phyloP scores from a whole-genome alignment of 2,329 filamentous ascomycete genomes.

The Fusarium virguliforme region DNA sequence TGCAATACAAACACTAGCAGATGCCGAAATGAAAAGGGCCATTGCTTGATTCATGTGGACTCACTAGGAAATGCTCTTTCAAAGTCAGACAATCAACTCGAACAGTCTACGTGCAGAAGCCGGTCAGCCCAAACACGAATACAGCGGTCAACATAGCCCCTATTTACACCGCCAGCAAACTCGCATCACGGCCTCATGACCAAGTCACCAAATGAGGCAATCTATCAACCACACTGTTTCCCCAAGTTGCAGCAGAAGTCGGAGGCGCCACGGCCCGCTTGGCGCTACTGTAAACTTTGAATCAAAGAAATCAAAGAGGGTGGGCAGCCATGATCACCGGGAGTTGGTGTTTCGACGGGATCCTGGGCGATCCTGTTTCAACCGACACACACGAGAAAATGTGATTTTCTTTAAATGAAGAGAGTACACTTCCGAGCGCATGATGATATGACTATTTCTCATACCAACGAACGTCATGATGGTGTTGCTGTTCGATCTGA shows the following conservation, averaged over 20 bases:
- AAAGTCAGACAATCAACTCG: conserved; percentile 3
- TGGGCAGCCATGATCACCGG: conserved; percentile 18
- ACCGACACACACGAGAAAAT: too few species aligned
- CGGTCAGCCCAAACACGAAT: not conserved
- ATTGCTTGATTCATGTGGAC: conserved; percentile 14
- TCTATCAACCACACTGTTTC: conserved; percentile 11
- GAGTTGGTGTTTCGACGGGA: not conserved
- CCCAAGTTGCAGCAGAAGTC: conserved; percentile 14
- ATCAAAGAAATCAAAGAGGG: conserved; percentile 28
- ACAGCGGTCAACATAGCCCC: not conserved
- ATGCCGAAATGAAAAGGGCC: conserved; percentile 37
- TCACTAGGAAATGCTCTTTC: not conserved
- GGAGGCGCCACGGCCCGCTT: conserved; percentile 39
- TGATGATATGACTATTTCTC: not conserved
- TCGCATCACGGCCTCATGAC: conserved; percentile 11
- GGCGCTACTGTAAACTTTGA: conserved; percentile 38
- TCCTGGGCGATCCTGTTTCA: too few species aligned
- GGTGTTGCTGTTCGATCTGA: not conserved
- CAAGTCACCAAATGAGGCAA: conserved; percentile 20
- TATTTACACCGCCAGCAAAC: not conserved
- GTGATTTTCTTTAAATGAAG: too few species aligned
- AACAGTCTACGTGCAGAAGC: conserved; percentile 2
- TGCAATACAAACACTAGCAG: conserved; percentile 10
- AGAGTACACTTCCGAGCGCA: too few species aligned
- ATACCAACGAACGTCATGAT: not conserved